Conservation (phyloP, 139 green algal genomes). For the Coccomyxa sp. region DNA sequence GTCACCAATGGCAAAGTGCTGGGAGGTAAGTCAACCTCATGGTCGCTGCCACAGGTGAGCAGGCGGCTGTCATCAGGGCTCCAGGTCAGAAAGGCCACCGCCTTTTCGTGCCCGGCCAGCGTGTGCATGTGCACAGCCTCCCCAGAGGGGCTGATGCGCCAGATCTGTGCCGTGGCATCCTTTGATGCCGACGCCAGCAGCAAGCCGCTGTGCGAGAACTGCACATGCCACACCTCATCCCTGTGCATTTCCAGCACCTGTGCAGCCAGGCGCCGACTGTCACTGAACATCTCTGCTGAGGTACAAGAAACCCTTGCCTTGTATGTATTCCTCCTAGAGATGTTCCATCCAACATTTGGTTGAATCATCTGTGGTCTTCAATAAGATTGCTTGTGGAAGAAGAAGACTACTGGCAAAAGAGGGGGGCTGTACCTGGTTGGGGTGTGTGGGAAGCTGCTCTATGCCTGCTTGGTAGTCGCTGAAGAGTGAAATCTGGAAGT, state of each 20-base stretch:
- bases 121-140: conserved; percentile 13
- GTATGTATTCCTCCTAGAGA: background rate
- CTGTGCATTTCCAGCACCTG: conserved; percentile 71
- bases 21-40: background rate
- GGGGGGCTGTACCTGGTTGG: conserved; percentile 43
- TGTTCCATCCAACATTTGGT: background rate
- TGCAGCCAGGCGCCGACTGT: background rate
- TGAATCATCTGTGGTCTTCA: background rate
- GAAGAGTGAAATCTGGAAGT: conserved; percentile 52
- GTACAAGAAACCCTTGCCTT: background rate
- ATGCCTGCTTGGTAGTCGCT: conserved; percentile 64
- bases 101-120: conserved; percentile 31
- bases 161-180: conserved; percentile 64
- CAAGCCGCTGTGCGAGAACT: conserved; percentile 74
- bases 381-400: background rate
- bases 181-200: conserved; percentile 76
- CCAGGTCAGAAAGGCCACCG: conserved; percentile 52
- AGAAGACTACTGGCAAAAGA: background rate
- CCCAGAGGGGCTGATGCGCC: conserved; percentile 1
- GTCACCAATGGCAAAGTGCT: background rate
- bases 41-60: conserved; percentile 14
- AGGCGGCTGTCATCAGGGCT: conserved; percentile 44
- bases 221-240: conserved; percentile 92
- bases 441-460: conserved; percentile 66
- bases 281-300: background rate